These are phyloP conservation scores for Aspergillus nanangensis DNA, from an alignment of 495 filamentous ascomycete species.

Conservation along the genomic window DNA sequence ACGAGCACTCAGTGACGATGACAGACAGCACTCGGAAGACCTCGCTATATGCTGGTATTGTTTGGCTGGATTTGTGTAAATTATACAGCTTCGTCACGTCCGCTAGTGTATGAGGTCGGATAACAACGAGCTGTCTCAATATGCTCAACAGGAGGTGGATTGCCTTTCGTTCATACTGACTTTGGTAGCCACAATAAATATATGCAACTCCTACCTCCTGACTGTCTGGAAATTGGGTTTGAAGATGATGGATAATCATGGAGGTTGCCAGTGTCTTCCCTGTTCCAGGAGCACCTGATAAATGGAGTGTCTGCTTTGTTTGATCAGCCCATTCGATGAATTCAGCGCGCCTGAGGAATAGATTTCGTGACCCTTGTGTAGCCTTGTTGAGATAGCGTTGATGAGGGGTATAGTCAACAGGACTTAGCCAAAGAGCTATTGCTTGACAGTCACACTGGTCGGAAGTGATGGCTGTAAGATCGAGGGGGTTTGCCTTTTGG, in stretches of 20 bases:
- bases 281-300: background rate
- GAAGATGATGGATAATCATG: background rate
- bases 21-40: background rate
- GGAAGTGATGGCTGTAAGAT: too few relatives aligned
- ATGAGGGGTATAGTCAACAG: too few relatives aligned
- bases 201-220: background rate
- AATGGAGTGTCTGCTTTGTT: background rate
- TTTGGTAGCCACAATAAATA: background rate
- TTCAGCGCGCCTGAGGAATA: background rate
- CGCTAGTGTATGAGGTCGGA: background rate
- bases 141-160: background rate
- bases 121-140: background rate
- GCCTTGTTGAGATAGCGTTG: too few relatives aligned
- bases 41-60: background rate
- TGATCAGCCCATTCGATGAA: background rate
- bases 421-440: too few relatives aligned
- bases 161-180: background rate
- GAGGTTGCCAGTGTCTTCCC: background rate
- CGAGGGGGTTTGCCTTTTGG: too few relatives aligned
- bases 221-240: background rate
- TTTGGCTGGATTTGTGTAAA: background rate
- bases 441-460: too few relatives aligned
- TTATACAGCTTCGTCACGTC: background rate
- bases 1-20: background rate
- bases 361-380: background rate